Percentiles rank a stretch among this genome's conserved stretches.
phyloP scores from a whole-genome alignment of 2,329 filamentous ascomycete genomes.

The Epichloe baconii region DNA sequence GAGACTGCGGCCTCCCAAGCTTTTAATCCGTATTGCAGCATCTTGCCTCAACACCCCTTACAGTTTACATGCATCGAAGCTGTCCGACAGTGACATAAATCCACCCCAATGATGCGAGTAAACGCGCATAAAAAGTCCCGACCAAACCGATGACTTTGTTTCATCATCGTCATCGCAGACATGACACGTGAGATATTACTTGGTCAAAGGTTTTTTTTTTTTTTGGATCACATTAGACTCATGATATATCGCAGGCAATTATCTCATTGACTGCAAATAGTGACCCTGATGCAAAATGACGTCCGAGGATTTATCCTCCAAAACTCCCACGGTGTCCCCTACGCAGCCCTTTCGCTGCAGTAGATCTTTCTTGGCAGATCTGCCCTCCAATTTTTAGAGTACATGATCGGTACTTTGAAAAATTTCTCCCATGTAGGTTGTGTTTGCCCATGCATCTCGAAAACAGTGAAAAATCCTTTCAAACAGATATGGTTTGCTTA shows the following conservation, averaged over 20 bases:
- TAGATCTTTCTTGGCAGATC: constrained; percentile 22
- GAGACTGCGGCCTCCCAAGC: too few relatives aligned
- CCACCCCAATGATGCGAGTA: too few relatives aligned
- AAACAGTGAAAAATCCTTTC: constrained; percentile 25
- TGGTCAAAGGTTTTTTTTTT: neutral
- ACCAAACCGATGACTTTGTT: neutral
- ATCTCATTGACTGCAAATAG: constrained; percentile 24
- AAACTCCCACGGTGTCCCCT: constrained; percentile 31
- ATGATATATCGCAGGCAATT: constrained; percentile 13
- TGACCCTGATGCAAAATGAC: constrained; percentile 34
- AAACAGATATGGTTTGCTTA: constrained; percentile 33
- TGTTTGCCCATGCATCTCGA: constrained; percentile 28
- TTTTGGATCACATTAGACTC: constrained; percentile 1
- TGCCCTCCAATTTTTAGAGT: constrained; percentile 30
- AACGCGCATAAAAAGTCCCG: too few relatives aligned
- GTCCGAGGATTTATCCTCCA: constrained; percentile 33
- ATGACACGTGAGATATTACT: neutral
- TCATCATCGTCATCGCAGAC: neutral
- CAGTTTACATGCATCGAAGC: neutral
- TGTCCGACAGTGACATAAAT: too few relatives aligned
- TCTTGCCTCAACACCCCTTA: neutral
- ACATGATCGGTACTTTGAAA: constrained; percentile 28
- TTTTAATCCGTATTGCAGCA: neutral
- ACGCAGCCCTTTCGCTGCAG: constrained; percentile 19
- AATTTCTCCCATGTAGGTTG: neutral